A percentile compares a stretch with the other conserved stretches of the same genome.
phyloP scores from a whole-genome alignment of 2,329 filamentous ascomycete species.

The Colletotrichum sojae region DNA sequence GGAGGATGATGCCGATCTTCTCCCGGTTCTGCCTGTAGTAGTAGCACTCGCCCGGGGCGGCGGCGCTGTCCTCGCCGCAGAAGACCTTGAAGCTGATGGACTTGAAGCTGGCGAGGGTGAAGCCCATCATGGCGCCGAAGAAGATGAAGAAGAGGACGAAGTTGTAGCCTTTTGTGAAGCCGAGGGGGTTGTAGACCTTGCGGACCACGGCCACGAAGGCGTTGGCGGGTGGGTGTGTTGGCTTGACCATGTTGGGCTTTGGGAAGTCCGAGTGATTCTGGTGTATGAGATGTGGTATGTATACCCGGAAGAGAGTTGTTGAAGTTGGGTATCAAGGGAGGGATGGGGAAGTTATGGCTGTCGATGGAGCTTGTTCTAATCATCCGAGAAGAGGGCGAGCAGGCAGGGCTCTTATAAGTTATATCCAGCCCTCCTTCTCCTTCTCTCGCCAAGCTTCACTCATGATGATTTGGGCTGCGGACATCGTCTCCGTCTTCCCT shows the following conservation, averaged over 20 bases:
- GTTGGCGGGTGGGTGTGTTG: constrained; percentile 37
- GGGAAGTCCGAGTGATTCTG: no score
- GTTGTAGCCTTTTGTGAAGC: constrained; percentile 71
- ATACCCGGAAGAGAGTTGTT: no score
- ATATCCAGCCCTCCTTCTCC: no score
- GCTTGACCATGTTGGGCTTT: constrained; percentile 17
- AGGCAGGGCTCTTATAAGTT: no score
- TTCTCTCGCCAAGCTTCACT: no score
- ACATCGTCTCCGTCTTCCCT: no score
- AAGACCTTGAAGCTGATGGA: constrained; percentile 58
- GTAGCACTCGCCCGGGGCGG: constrained; percentile 55
- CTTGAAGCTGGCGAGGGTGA: constrained; percentile 61
- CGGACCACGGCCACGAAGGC: constrained; percentile 43
- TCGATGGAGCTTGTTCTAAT: no score
- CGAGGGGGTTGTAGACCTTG: constrained; percentile 60
- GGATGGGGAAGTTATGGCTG: no score
- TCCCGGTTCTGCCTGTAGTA: constrained; percentile 48
- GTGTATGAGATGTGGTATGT: no score
- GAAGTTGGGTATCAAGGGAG: no score
- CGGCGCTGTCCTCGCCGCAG: constrained; percentile 46
- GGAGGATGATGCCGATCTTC: constrained; percentile 60
- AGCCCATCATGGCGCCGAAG: constrained; percentile 60
- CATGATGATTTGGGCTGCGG: no score
- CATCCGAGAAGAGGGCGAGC: no score
- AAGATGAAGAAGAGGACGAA: constrained; percentile 68